phyloP scores from a whole-genome alignment of 164 flowering plant genomes.

The Vitis cinerea region DNA sequence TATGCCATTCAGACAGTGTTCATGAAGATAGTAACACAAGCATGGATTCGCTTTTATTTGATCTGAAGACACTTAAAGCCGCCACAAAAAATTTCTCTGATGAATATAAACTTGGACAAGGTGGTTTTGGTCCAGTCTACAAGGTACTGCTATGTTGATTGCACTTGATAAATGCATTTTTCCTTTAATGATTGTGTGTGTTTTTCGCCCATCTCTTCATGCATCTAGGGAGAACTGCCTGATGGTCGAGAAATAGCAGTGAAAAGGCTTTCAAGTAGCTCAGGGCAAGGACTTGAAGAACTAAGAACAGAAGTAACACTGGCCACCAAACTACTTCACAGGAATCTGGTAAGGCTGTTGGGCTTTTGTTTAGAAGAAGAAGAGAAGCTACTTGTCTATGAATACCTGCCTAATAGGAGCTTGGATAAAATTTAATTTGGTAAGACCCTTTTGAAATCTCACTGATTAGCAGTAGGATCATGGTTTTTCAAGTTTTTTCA shows the following conservation, averaged over 20 bases:
- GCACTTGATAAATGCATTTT: not conserved
- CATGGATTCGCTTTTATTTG: constrained; percentile 11
- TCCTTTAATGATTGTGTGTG: not conserved
- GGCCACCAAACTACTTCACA: constrained; percentile 19
- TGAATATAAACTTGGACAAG: constrained; percentile 22
- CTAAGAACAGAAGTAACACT: constrained; percentile 23
- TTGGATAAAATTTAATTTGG: constrained; percentile 22
- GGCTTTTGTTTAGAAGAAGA: constrained; percentile 26
- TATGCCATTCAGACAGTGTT: not conserved
- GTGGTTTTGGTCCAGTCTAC: constrained; percentile 30
- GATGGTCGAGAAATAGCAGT: constrained; percentile 20
- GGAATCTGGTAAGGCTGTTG: constrained; percentile 22
- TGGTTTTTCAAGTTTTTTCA: too few relatives aligned
- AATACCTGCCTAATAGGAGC: constrained; percentile 27
- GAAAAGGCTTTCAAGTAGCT: constrained; percentile 19
- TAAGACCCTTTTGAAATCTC: not conserved
- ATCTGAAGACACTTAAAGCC: constrained; percentile 8
- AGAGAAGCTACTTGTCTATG: constrained; percentile 29
- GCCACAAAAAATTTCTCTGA: constrained; percentile 16
- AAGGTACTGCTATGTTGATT: constrained; percentile 9
- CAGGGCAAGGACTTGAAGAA: constrained; percentile 21
- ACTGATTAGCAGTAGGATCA: too few relatives aligned
- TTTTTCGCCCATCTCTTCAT: too few relatives aligned
- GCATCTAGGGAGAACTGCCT: constrained; percentile 6
- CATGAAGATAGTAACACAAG: constrained; percentile 1